phyloP scores from a whole-genome alignment of 768 basidiomycete genomes.

The Boletus tylopilopsis region DNA sequence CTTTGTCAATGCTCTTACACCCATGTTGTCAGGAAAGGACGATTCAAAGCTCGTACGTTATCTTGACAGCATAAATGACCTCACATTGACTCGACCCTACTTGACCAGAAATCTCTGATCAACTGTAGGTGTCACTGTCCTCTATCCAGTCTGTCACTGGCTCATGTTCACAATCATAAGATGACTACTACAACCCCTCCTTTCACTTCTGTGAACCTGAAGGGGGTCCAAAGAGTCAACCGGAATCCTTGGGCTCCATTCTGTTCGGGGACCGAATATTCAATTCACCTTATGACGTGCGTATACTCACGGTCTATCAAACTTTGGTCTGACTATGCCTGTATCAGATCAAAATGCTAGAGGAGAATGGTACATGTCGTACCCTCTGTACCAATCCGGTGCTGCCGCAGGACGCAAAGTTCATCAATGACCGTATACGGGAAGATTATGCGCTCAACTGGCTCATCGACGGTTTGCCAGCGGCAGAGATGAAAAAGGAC shows the following conservation, averaged over 20 bases:
- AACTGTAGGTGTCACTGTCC: slow-evolving; percentile 52
- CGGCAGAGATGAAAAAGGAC: slow-evolving; percentile 89
- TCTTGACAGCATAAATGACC: neutral
- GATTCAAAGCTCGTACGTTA: slow-evolving; percentile 69
- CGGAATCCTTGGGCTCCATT: slow-evolving; percentile 88
- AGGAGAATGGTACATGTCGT: slow-evolving; percentile 72
- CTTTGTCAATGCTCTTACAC: slow-evolving; percentile 86
- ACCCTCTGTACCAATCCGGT: slow-evolving; percentile 65
- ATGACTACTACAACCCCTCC: slow-evolving; percentile 88
- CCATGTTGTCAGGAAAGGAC: slow-evolving; percentile 67
- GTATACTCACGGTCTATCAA: slow-evolving; percentile 23
- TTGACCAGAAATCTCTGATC: slow-evolving; percentile 77
- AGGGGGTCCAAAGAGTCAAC: slow-evolving; percentile 66
- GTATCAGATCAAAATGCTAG: slow-evolving; percentile 73
- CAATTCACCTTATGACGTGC: slow-evolving; percentile 81
- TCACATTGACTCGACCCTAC: slow-evolving; percentile 4
- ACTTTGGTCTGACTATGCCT: slow-evolving; percentile 7
- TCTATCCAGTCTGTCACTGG: neutral
- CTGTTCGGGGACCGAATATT: slow-evolving; percentile 97
- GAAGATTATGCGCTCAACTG: slow-evolving; percentile 95
- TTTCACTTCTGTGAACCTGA: slow-evolving; percentile 85
- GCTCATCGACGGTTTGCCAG: slow-evolving; percentile 92
- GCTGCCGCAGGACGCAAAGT: slow-evolving; percentile 70
- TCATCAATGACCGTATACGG: slow-evolving; percentile 86
- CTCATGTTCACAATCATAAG: slow-evolving; percentile 35